Evolutionary conservation across 2,329 filamentous ascomycete genomes (phyloP).

Genomic region (Monosporascus sp.): DNA sequence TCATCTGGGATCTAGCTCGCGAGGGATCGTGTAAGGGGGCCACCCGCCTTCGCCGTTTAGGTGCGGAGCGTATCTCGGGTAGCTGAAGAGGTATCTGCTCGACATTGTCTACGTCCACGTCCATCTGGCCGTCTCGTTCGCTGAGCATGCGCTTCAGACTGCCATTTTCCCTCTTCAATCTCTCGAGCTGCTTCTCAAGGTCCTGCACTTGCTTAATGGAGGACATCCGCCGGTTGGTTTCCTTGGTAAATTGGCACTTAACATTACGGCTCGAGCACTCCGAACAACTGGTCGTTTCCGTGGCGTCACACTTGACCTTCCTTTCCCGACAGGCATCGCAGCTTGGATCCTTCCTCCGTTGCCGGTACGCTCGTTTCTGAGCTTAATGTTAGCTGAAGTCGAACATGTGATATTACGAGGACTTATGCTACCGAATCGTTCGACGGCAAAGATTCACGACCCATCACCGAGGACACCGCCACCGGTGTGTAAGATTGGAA

Average conservation of each 20-base stretch:
- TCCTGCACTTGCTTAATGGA: conserved; percentile 99
- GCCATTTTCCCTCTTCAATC: conserved; percentile 73
- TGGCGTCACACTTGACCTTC: conserved; percentile 88
- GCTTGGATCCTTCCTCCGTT: conserved; percentile 91
- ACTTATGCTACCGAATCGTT: conserved; percentile 53
- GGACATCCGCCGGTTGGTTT: conserved; percentile 97
- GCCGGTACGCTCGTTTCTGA: conserved; percentile 90
- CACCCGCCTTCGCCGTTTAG: conserved; percentile 57
- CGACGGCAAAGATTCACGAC: conserved; percentile 57
- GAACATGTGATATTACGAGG: conserved; percentile 39
- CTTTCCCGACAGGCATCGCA: conserved; percentile 93
- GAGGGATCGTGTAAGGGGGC: conserved; percentile 63
- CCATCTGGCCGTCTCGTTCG: conserved; percentile 45
- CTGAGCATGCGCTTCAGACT: conserved; percentile 63
- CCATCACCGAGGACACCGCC: conserved; percentile 43
- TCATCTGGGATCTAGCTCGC: conserved; percentile 66
- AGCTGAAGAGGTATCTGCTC: conserved; percentile 51
- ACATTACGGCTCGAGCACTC: conserved; percentile 96
- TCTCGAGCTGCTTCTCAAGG: conserved; percentile 82
- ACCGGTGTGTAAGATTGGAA: conserved; percentile 52
- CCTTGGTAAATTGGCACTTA: conserved; percentile 98
- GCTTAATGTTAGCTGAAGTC: conserved; percentile 53
- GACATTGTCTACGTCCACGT: conserved; percentile 40
- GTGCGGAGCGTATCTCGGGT: conserved; percentile 61
- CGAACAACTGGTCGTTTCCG: conserved; percentile 91